Conservation (phyloP, 1,284 basidiomycete genomes). For the Cystobasidiaceae sp. region DNA sequence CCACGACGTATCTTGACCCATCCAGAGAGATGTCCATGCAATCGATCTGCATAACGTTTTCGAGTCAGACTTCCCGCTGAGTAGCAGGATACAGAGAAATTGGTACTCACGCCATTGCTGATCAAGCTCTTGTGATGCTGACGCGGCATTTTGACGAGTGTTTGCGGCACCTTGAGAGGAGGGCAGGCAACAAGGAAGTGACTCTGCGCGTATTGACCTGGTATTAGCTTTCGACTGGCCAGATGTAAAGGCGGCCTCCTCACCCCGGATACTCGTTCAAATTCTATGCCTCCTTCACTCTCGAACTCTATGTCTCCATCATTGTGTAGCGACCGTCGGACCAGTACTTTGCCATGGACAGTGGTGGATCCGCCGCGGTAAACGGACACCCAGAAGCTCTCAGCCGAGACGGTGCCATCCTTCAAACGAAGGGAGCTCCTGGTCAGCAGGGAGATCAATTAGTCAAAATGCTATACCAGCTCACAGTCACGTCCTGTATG, state of each 20-base stretch:
- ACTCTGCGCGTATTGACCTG: neutral
- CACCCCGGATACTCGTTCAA: constrained; percentile 20
- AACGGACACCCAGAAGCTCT: constrained; percentile 66
- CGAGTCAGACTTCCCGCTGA: neutral
- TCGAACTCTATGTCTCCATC: constrained; percentile 33
- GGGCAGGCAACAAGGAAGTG: constrained; percentile 5
- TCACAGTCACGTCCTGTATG: constrained; percentile 19
- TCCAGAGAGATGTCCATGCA: constrained; percentile 44
- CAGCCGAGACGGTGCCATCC: constrained; percentile 48
- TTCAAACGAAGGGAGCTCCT: neutral
- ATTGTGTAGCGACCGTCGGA: constrained; percentile 42
- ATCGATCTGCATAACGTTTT: constrained; percentile 41
- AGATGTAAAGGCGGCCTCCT: neutral
- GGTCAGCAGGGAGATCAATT: neutral
- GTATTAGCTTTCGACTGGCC: neutral
- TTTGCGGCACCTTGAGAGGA: constrained; percentile 1
- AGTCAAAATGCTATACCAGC: neutral
- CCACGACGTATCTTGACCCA: constrained; percentile 44
- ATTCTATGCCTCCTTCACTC: constrained; percentile 40
- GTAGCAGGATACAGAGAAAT: neutral
- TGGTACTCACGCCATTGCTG: constrained; percentile 13
- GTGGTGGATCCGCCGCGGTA: constrained; percentile 54
- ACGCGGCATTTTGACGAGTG: constrained; percentile 14
- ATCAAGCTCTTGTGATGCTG: constrained; percentile 7
- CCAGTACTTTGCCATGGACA: constrained; percentile 58